Evolutionary conservation across 139 green algal species (phyloP).

Genomic region (Volvox africanus): DNA sequence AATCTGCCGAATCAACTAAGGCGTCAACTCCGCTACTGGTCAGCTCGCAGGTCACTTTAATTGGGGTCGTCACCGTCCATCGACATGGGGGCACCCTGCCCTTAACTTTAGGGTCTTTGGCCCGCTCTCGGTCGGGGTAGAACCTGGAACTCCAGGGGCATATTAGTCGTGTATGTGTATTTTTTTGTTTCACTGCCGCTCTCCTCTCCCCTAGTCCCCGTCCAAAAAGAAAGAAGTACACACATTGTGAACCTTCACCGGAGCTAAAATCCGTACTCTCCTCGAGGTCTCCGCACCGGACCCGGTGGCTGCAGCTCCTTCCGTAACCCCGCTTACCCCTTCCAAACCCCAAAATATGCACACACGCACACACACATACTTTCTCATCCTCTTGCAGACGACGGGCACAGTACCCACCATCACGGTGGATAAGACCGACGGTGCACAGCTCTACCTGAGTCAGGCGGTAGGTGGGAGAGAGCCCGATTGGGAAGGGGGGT

Average conservation of each 20-base stretch:
- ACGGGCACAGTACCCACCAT: slow-evolving; percentile 86
- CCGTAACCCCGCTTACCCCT: not conserved
- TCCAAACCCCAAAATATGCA: not conserved
- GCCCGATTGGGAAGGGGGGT: not conserved
- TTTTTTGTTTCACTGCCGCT: too few relatives aligned
- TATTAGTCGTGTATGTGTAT: too few relatives aligned
- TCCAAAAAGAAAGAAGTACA: not conserved
- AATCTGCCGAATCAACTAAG: too few relatives aligned
- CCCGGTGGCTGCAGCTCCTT: not conserved
- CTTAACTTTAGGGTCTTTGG: too few relatives aligned
- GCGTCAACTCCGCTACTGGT: too few relatives aligned
- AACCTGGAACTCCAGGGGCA: too few relatives aligned
- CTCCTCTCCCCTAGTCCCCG: not conserved
- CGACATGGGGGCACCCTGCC: too few relatives aligned
- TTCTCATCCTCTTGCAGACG: slow-evolving; percentile 55
- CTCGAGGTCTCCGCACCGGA: too few relatives aligned
- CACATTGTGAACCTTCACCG: not conserved
- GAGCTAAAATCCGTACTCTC: too few relatives aligned
- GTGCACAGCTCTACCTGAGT: slow-evolving; percentile 76
- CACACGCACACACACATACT: not conserved
- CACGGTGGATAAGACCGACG: slow-evolving; percentile 93
- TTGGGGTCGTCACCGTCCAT: too few relatives aligned
- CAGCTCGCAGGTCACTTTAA: too few relatives aligned
- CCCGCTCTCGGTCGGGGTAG: too few relatives aligned
- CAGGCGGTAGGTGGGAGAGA: not conserved